phyloP scores from a whole-genome alignment of 768 basidiomycete genomes.

The Tricholoma sp. region DNA sequence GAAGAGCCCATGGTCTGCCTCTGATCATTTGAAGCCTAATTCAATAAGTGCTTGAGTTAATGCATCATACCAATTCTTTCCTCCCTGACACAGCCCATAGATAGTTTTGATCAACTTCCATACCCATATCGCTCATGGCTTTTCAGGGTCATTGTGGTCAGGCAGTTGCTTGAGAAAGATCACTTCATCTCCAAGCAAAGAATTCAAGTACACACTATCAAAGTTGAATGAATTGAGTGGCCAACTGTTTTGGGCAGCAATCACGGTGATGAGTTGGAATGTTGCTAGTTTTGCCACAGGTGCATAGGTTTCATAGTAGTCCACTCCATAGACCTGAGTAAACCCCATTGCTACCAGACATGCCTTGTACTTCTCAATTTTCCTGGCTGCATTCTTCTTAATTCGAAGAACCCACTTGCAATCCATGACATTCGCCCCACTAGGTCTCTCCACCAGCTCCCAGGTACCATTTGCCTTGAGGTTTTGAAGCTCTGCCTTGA shows the following conservation, averaged over 20 bases:
- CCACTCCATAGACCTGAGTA: constrained; percentile 29
- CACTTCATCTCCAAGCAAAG: constrained; percentile 9
- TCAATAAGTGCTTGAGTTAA: constrained; percentile 8
- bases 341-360: constrained; percentile 24
- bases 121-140: not conserved
- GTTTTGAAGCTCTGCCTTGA: constrained; percentile 12
- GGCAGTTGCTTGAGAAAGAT: constrained; percentile 22
- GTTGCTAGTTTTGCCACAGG: no score
- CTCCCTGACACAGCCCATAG: constrained; percentile 18
- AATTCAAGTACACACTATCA: constrained; percentile 19
- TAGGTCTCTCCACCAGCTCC: constrained; percentile 8
- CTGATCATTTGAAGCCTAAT: constrained; percentile 13
- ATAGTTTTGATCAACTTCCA: no score
- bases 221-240: constrained; percentile 17
- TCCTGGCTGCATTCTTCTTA: no score
- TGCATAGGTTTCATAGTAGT: no score
- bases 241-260: constrained; percentile 10
- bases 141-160: not conserved
- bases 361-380: no score
- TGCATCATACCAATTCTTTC: constrained; percentile 15
- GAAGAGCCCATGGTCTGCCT: constrained; percentile 18
- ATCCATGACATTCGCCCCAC: no score
- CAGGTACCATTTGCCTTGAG: constrained; percentile 15
- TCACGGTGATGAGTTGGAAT: constrained; percentile 18
- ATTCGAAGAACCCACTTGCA: no score